phyloP scores from a whole-genome alignment of 192 early-diverging fungal species.

The Glomus cerebriforme region DNA sequence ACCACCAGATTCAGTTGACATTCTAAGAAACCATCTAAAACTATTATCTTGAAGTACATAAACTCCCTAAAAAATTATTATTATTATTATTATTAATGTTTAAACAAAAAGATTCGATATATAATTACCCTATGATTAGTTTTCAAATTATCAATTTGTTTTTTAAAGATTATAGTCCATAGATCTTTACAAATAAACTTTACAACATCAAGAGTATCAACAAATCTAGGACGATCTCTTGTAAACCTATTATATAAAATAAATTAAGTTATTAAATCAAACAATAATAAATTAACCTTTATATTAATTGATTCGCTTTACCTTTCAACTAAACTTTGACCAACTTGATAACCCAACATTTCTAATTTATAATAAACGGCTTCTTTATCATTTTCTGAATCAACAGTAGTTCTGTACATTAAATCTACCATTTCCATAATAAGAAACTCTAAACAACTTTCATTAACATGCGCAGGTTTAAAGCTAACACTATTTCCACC shows the following conservation, averaged over 20 bases:
- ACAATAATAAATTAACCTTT: not conserved
- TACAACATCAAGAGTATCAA: conserved; percentile 93
- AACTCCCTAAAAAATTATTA: conserved; percentile 67
- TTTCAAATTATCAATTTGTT: conserved; percentile 98
- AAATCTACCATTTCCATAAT: conserved; percentile 76
- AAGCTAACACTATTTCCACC: not conserved
- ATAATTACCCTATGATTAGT: conserved; percentile 88
- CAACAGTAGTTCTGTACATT: conserved; percentile 56
- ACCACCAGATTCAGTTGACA: conserved; percentile 81
- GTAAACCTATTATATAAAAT: conserved; percentile 62
- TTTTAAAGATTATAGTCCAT: conserved; percentile 93
- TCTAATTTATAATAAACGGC: conserved; percentile 91
- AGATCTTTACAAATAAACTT: conserved; percentile 99
- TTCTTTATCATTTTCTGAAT: conserved; percentile 76
- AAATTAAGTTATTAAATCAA: not conserved
- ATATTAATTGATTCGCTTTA: conserved; percentile 26
- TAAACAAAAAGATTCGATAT: not conserved
- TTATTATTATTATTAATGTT: not conserved
- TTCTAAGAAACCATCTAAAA: conserved; percentile 92
- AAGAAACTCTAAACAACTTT: conserved; percentile 71
- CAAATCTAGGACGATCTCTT: conserved; percentile 82
- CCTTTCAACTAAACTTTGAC: conserved; percentile 85
- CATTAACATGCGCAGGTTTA: conserved; percentile 54
- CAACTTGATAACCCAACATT: conserved; percentile 87
- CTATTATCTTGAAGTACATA: conserved; percentile 98